These are phyloP conservation scores for Tricholoma terreum DNA, from an alignment of 768 basidiomycete species.

Conservation along the genomic window DNA sequence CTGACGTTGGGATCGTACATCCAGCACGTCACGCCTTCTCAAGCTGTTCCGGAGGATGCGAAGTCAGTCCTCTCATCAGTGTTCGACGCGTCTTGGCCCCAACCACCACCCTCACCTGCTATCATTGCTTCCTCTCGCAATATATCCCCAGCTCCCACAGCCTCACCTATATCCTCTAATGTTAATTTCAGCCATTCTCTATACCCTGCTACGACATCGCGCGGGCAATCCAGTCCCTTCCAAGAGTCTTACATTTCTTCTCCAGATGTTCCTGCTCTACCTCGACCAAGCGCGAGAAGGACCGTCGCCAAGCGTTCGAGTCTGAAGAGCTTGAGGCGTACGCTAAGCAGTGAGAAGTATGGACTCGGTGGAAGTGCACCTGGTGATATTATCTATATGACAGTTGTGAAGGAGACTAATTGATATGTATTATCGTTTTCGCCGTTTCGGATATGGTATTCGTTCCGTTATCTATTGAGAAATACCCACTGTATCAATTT, in stretches of 20 bases:
- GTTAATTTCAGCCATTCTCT: slow-evolving; percentile 18
- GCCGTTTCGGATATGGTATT: background rate
- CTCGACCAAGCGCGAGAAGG: slow-evolving; percentile 14
- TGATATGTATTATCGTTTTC: slow-evolving; percentile 11
- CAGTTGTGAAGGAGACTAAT: slow-evolving; percentile 40
- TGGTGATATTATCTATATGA: slow-evolving; percentile 42
- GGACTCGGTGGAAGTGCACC: slow-evolving; percentile 12
- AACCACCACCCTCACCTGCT: slow-evolving; percentile 24
- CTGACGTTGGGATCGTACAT: slow-evolving; percentile 7
- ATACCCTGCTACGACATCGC: slow-evolving; percentile 17
- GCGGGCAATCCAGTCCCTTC: slow-evolving; percentile 26
- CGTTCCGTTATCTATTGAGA: background rate
- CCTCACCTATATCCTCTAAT: slow-evolving; percentile 2
- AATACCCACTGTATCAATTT: slow-evolving; percentile 1
- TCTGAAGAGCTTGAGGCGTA: slow-evolving; percentile 25
- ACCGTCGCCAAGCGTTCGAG: slow-evolving; percentile 19
- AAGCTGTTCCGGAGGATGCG: slow-evolving; percentile 28
- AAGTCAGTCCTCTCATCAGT: slow-evolving; percentile 36
- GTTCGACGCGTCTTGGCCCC: slow-evolving; percentile 39
- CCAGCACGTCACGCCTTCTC: slow-evolving; percentile 13
- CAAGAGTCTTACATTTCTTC: slow-evolving; percentile 28
- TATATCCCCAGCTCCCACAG: background rate
- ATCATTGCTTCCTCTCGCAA: background rate
- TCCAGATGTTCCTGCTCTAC: slow-evolving; percentile 11
- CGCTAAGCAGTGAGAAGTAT: slow-evolving; percentile 24